Percentiles rank a stretch among this genome's conserved stretches.
phyloP scores from a whole-genome alignment of 768 basidiomycete genomes.

The Amylocystis lapponica region DNA sequence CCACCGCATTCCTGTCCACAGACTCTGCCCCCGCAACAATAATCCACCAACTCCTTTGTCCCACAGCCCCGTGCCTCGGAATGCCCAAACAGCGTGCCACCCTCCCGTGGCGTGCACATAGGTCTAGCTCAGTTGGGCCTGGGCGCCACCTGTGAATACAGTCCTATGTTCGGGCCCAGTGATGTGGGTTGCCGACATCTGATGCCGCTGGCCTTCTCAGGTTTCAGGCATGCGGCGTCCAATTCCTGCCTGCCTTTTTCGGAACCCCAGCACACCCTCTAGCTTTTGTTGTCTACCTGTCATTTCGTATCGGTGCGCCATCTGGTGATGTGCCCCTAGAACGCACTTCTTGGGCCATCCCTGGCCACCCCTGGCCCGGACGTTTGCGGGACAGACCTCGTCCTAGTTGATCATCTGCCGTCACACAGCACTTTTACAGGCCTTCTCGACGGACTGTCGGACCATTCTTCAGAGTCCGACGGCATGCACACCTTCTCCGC shows the following conservation, averaged over 20 bases:
- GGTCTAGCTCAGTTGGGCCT: constrained; percentile 11
- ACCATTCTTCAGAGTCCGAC: constrained; percentile 6
- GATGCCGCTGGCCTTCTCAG: constrained; percentile 11
- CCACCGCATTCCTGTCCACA: background rate
- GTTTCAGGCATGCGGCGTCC: constrained; percentile 13
- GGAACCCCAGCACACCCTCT: constrained; percentile 3
- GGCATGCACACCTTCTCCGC: background rate
- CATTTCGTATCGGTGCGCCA: too few species aligned
- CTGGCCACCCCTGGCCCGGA: background rate
- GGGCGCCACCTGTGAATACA: constrained; percentile 5
- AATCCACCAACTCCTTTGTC: too few species aligned
- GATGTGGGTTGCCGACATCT: constrained; percentile 14
- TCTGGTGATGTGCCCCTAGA: too few species aligned
- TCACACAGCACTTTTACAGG: background rate
- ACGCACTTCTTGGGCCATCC: too few species aligned
- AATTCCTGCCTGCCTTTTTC: constrained; percentile 6
- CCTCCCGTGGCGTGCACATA: constrained; percentile 1
- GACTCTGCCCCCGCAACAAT: background rate
- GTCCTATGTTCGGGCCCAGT: background rate
- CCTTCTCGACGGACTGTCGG: background rate
- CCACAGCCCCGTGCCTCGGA: too few species aligned
- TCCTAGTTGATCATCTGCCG: background rate
- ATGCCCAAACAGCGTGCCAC: too few species aligned
- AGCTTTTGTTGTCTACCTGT: constrained; percentile 3
- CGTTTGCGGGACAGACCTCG: background rate